Percentiles rank a stretch among this genome's conserved stretches.
Evolutionary conservation across 345 rosid species (phyloP).

Genomic region (Euphorbia pulcherrima): DNA sequence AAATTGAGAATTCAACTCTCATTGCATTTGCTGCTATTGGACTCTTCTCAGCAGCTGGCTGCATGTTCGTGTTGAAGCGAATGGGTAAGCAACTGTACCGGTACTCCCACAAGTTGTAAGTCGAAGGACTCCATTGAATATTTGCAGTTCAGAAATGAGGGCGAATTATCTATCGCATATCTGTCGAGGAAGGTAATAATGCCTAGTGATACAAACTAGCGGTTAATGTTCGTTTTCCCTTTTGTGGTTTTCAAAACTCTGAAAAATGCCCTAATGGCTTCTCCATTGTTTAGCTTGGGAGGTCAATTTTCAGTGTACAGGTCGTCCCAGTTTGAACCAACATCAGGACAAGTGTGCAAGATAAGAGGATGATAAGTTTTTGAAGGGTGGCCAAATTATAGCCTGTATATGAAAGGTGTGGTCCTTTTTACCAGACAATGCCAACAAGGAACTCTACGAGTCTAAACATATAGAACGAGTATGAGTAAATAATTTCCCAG

Average conservation of each 20-base stretch:
- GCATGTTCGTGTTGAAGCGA: slow-evolving; percentile 71
- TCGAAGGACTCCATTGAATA: neutral
- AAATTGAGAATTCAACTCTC: slow-evolving; percentile 65
- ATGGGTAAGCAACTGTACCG: slow-evolving; percentile 91
- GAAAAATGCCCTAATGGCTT: neutral
- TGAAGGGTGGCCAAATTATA: neutral
- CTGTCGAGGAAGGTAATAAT: slow-evolving; percentile 5
- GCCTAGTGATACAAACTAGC: neutral
- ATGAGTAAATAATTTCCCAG: neutral
- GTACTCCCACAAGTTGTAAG: slow-evolving; percentile 71
- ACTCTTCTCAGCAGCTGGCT: slow-evolving; percentile 64
- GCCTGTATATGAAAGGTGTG: neutral
- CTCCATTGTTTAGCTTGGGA: neutral
- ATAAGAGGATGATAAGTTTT: neutral
- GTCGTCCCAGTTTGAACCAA: neutral
- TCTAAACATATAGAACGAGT: neutral
- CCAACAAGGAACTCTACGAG: too few relatives aligned
- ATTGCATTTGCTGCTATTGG: slow-evolving; percentile 60
- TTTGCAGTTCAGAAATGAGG: slow-evolving; percentile 5
- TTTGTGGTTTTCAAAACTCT: neutral
- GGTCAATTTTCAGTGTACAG: neutral
- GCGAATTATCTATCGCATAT: neutral
- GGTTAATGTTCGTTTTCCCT: neutral
- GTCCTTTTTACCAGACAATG: neutral
- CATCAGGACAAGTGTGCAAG: neutral